phyloP scores from a whole-genome alignment of 2,329 filamentous ascomycete genomes.

The Stemphylium beticola region DNA sequence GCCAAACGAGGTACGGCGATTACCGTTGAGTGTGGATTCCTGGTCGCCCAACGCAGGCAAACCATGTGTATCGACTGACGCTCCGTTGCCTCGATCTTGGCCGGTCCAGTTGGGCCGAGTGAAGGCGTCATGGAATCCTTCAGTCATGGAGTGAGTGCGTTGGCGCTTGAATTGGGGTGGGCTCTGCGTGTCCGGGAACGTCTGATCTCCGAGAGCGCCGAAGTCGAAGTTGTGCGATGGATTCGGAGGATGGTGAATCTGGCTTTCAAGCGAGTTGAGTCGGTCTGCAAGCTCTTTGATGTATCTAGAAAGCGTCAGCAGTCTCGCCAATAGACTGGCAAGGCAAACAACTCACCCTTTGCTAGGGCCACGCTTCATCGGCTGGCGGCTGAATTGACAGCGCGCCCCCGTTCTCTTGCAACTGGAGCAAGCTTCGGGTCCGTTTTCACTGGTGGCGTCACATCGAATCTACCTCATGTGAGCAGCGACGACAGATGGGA shows the following conservation, averaged over 20 bases:
- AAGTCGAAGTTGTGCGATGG: conserved; percentile 42
- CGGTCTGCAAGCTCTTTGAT: conserved; percentile 51
- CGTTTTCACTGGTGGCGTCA: conserved; percentile 50
- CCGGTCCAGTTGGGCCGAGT: conserved; percentile 42
- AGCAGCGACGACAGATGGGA: conserved; percentile 12
- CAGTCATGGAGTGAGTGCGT: conserved; percentile 49
- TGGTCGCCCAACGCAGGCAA: conserved; percentile 32
- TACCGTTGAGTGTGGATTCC: conserved; percentile 42
- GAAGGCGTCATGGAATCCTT: conserved; percentile 43
- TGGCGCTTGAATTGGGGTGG: conserved; percentile 44
- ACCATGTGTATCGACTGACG: conserved; percentile 23
- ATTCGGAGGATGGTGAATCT: conserved; percentile 41
- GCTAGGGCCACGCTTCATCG: conserved; percentile 51
- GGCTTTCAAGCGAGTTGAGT: conserved; percentile 47
- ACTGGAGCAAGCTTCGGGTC: conserved; percentile 49
- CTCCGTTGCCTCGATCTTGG: conserved; percentile 44
- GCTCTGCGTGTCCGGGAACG: conserved; percentile 38
- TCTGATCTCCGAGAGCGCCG: conserved; percentile 35
- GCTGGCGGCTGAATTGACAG: conserved; percentile 51
- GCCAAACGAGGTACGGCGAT: conserved; percentile 44
- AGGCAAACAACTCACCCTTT: conserved; percentile 41
- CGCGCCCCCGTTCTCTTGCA: conserved; percentile 49
- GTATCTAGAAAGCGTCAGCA: conserved; percentile 38
- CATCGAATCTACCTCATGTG: conserved; percentile 45
- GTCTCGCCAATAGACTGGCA: background rate